Percentiles rank a stretch among this genome's conserved stretches.
These are phyloP conservation scores for Ceratobasidium sp. DNA, from an alignment of 1,284 basidiomycete species.

Conservation along the genomic window DNA sequence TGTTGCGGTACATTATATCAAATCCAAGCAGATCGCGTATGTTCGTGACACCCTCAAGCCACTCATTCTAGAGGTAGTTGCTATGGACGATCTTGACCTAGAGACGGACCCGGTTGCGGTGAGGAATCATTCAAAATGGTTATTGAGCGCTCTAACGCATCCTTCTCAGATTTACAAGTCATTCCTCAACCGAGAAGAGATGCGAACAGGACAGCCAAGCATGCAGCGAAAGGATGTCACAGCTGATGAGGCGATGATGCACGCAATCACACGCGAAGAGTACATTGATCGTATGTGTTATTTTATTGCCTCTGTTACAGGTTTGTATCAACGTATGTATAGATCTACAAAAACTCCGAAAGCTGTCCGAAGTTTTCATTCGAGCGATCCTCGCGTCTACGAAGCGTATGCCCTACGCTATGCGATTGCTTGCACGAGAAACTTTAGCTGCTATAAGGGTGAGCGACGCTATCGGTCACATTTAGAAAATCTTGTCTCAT, in stretches of 20 bases:
- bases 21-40: constrained; percentile 84
- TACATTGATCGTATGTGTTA: constrained; percentile 84
- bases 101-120: constrained; percentile 89
- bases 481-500: neutral
- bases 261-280: constrained; percentile 80
- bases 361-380: constrained; percentile 85
- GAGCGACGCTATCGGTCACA: constrained; percentile 45
- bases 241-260: constrained; percentile 84
- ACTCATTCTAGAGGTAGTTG: constrained; percentile 79
- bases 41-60: constrained; percentile 80
- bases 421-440: constrained; percentile 90
- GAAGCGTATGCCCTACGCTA: constrained; percentile 86
- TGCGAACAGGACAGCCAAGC: constrained; percentile 75
- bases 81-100: constrained; percentile 78
- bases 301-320: constrained; percentile 1
- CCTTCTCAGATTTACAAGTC: constrained; percentile 76
- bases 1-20: constrained; percentile 88
- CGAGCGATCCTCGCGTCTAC: constrained; percentile 77
- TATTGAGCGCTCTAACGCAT: constrained; percentile 25
- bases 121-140: constrained; percentile 47
- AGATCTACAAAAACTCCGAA: constrained; percentile 88
- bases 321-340: constrained; percentile 48
- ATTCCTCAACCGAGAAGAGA: constrained; percentile 86
- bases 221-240: constrained; percentile 73
- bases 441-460: constrained; percentile 79